Evolutionary conservation across 257 asterid genomes (phyloP).

Genomic region (Nicotiana knightiana): DNA sequence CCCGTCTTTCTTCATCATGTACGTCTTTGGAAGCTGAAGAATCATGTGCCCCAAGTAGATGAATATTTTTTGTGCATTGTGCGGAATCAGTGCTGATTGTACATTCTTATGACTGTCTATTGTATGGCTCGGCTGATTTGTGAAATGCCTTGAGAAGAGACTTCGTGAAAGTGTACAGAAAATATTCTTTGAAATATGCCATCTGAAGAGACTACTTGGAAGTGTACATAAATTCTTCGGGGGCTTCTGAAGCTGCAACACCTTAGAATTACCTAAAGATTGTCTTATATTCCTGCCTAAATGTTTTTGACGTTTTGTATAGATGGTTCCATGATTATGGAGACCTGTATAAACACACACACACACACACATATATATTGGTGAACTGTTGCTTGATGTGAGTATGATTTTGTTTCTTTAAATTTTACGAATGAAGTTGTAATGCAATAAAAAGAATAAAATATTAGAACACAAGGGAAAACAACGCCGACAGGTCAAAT

Average conservation of each 20-base stretch:
- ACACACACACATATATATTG: not conserved
- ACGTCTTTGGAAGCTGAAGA: not conserved
- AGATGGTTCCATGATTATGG: conserved; percentile 9
- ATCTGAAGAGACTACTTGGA: not conserved
- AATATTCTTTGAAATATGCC: not conserved
- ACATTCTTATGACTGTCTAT: not conserved
- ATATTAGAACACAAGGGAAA: not conserved
- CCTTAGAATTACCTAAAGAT: not conserved
- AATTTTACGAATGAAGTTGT: not conserved
- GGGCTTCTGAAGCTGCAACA: not conserved
- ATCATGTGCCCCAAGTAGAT: conserved; percentile 1
- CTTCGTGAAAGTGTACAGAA: not conserved
- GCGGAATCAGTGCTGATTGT: not conserved
- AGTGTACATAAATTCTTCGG: conserved; percentile 3
- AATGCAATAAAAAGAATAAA: not conserved
- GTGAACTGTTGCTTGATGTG: not conserved
- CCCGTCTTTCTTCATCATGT: not conserved
- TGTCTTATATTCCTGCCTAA: not conserved
- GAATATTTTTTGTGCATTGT: not conserved
- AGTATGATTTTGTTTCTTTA: not conserved
- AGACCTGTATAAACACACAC: not conserved
- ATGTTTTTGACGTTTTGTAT: not conserved
- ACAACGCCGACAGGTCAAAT: not conserved
- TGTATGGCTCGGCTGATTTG: not conserved
- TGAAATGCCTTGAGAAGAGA: not conserved